Conservation (phyloP, 495 filamentous ascomycete species). For the Usnea hakonensis region DNA sequence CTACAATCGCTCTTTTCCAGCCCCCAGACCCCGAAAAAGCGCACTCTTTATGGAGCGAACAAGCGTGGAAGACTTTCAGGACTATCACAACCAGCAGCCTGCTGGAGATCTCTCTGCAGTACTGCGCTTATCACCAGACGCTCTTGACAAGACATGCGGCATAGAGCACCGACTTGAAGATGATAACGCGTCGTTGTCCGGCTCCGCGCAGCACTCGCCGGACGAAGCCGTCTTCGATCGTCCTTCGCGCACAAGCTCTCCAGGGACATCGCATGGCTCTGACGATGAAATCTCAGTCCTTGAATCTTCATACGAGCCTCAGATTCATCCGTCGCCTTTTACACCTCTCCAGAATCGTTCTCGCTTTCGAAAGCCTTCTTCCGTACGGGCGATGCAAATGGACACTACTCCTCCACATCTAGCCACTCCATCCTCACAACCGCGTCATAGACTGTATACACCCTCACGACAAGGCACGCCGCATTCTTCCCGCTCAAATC, state of each 20-base stretch:
- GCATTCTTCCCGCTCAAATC: conserved; percentile 21
- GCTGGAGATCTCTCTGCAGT: not conserved
- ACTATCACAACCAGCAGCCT: conserved; percentile 13
- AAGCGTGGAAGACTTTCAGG: conserved; percentile 19
- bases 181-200: conserved; percentile 18
- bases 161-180: conserved; percentile 10
- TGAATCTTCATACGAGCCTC: conserved; percentile 10
- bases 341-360: conserved; percentile 26
- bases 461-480: conserved; percentile 24
- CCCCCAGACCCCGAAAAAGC: not conserved
- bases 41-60: conserved; percentile 13
- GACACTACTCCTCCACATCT: conserved; percentile 52
- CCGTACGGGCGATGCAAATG: conserved; percentile 73
- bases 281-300: conserved; percentile 21
- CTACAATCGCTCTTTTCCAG: not conserved
- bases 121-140: not conserved
- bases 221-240: conserved; percentile 26
- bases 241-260: conserved; percentile 21
- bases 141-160: conserved; percentile 1
- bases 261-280: conserved; percentile 23
- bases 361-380: conserved; percentile 63
- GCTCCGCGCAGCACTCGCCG: conserved; percentile 22
- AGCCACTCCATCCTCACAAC: conserved; percentile 38
- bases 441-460: conserved; percentile 21
- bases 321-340: conserved; percentile 15